phyloP scores from a whole-genome alignment of 495 filamentous ascomycete species.

The Penicillium tannophilum region DNA sequence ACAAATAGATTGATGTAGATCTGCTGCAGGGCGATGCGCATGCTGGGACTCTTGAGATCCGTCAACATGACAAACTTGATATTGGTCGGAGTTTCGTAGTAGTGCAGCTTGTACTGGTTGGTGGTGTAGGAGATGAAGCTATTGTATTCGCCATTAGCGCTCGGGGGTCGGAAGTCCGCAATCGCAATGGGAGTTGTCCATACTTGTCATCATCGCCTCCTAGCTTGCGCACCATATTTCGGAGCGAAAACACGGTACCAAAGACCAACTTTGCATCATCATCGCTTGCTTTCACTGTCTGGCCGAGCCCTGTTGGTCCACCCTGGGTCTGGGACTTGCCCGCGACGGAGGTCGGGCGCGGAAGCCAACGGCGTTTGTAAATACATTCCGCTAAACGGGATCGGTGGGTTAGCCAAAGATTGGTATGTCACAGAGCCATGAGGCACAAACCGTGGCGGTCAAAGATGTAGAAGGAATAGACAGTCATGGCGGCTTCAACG shows the following conservation, averaged over 20 bases:
- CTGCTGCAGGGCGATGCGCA: constrained; percentile 92
- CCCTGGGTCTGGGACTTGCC: constrained; percentile 39
- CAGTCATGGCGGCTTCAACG: constrained; percentile 63
- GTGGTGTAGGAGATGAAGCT: constrained; percentile 91
- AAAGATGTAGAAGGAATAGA: constrained; percentile 99
- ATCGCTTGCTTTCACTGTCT: constrained; percentile 60
- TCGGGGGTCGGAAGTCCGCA: background rate
- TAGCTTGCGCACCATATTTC: constrained; percentile 96
- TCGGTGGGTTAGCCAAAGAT: background rate
- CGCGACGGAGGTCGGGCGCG: constrained; percentile 46
- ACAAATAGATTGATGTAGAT: constrained; percentile 98
- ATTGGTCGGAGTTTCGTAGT: constrained; percentile 95
- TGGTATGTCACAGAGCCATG: background rate
- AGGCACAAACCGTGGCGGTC: constrained; percentile 83
- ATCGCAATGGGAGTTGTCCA: constrained; percentile 10
- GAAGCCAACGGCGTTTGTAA: constrained; percentile 82
- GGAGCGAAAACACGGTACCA: constrained; percentile 90
- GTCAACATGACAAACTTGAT: constrained; percentile 97
- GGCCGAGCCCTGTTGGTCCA: constrained; percentile 35
- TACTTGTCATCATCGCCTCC: constrained; percentile 84
- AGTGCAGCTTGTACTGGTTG: constrained; percentile 95
- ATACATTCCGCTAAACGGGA: constrained; percentile 82
- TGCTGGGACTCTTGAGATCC: constrained; percentile 83
- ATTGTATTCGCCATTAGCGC: constrained; percentile 6
- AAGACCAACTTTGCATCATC: constrained; percentile 98